Percentiles rank a stretch among this genome's conserved stretches.
Evolutionary conservation across 257 asterid genomes (phyloP).

Genomic region (Anisodus tanguticus): DNA sequence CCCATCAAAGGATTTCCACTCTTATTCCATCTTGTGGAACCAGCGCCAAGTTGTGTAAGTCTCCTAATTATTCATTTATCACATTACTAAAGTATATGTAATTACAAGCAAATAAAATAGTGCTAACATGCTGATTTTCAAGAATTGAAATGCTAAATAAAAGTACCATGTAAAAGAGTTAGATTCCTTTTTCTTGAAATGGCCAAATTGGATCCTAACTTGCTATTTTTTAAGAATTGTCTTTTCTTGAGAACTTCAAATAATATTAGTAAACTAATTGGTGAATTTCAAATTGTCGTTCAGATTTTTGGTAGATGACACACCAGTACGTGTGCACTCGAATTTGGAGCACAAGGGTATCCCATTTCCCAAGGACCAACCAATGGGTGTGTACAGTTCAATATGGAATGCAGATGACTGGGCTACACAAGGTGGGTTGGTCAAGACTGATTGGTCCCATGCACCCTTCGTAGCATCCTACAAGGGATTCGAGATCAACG

Average conservation of each 20-base stretch:
- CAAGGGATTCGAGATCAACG: slow-evolving; percentile 64
- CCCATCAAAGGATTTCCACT: slow-evolving; percentile 77
- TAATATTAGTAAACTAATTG: not conserved
- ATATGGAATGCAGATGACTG: slow-evolving; percentile 96
- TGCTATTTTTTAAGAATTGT: not conserved
- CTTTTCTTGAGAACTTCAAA: not conserved
- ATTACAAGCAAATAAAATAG: not conserved
- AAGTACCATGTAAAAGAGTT: not conserved
- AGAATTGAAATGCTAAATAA: not conserved
- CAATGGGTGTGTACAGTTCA: slow-evolving; percentile 88
- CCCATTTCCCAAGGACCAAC: slow-evolving; percentile 81
- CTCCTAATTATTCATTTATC: not conserved
- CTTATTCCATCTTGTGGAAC: slow-evolving; percentile 75
- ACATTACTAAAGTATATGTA: not conserved
- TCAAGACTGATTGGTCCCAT: slow-evolving; percentile 84
- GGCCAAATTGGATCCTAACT: not conserved
- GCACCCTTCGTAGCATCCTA: slow-evolving; percentile 82
- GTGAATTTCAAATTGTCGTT: not conserved
- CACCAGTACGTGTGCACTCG: slow-evolving; percentile 77
- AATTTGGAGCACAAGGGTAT: slow-evolving; percentile 77
- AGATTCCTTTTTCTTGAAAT: slow-evolving; percentile 19
- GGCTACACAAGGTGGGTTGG: slow-evolving; percentile 94
- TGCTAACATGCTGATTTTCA: not conserved
- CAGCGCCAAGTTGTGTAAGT: slow-evolving; percentile 87
- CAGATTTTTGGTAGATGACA: slow-evolving; percentile 88